Evolutionary conservation across 2,329 filamentous ascomycete genomes (phyloP), one percentile per base, ranked within the genome.

Genomic region (Furcasterigmium sp.): DNA sequence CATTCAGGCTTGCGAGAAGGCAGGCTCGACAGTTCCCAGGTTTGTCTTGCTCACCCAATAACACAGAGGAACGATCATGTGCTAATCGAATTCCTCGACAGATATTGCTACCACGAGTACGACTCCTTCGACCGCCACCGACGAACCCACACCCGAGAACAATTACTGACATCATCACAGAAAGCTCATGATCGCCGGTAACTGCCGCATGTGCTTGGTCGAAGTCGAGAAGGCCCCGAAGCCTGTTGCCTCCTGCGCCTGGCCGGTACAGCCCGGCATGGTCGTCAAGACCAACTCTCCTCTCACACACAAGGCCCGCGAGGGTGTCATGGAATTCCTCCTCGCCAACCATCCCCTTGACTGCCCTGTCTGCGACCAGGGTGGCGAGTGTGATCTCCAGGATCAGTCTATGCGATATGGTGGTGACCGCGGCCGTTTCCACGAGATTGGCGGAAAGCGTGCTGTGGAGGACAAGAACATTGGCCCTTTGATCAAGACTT

Each of bases 391-490:
- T 69, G 93, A 98, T 75, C 82, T 98, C 48, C 93, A 98, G 71
- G 93, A 98, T 67, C 93, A 98, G 76, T 97, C 91, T 44, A 97
- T 98, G 91, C 82, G 93, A 68, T 98, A 98, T 64, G 93, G 93
- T 59, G 87, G 85, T 51, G 93, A 98, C 70, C 82, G 93, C 63
- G 93, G 93, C 49, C 86, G 93, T 57, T 98, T 98, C 73, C 93
- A 98, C 72, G 93, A 98, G 69, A 70, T 94, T 60, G 84, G 80
- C 44, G 93, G 93, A 69, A 98, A 98, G 80, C 87, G 93, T 74
- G 93, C 90, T 20, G 91, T 96, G 30, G 93, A 98, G 73, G 93
- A 98, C 70, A 98, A 98, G 80, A 97, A 98, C 68, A 96, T 98
- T 59, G 93, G 93, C 28, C 93, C 93, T 42, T 69, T 98, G 55